Evolutionary conservation across 441 rosid species (phyloP), one percentile per base, ranked within the genome.

Genomic region (Syzygium syzygioides): DNA sequence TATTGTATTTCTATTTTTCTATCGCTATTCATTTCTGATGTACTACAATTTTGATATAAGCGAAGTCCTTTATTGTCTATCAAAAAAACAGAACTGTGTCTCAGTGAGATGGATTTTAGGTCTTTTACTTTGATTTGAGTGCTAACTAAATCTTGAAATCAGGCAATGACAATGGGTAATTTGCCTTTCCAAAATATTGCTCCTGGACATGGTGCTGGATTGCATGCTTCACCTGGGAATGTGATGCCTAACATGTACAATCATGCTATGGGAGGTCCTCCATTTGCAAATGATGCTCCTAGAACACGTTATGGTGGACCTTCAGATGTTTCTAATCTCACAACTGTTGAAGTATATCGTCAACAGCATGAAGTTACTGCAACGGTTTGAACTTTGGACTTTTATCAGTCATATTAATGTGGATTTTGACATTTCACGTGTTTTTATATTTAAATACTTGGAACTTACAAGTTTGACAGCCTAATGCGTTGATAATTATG

Each of bases 361-460:
- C 95, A 93, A 89, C 96, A 94, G 87, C 99, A 97, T 90, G 99
- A 97, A 96, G 96, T 97, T 90, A 92, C 97, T 86, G 95, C 97
- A 88, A 96, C 93, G 93, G 99, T 97, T 66, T 87, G 96, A 94
- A 84, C 56, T 59, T 89, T 87, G 85, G 50, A 90, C 87, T 90
- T 87, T 41, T 76, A 14, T 76, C 45, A 85, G 54, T 23, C 55
- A 55, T 30, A 50, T 54, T 55, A n/a, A 54, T 18, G 37, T 85
- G 60, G 53, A 26, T 85, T 54, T 85, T 55, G n/a, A 85, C 66
- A 85, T 85, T 32, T 85, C 14, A 41, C 4, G 26, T 76, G 14
- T 41, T 76, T 76, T 71, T 12, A 13, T 45, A 23, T 76, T 41
- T 76, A 41, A 76, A 41, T 76, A 76, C 83, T 76, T 37, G 52